These are phyloP conservation scores for Podila verticillata DNA, from an alignment of 192 early-diverging fungal genomes.

Conservation along the genomic window DNA sequence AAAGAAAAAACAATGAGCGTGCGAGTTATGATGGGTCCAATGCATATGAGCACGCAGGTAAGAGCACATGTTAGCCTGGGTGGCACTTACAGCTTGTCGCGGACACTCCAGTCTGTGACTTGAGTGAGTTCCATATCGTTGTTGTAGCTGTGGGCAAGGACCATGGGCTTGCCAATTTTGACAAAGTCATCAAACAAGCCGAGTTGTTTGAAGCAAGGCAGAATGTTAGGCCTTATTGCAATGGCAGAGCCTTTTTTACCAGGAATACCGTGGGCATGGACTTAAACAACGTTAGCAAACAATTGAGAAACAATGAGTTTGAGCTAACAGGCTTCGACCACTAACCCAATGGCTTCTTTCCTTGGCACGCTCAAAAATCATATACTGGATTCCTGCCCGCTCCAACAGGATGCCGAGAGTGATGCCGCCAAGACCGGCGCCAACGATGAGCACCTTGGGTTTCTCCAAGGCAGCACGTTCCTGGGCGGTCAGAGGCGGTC, in stretches of 20 bases:
- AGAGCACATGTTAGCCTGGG: not conserved
- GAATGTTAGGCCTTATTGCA: not conserved
- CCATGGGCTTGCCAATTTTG: not conserved
- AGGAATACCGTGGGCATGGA: not conserved
- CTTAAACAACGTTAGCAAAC: too few species aligned
- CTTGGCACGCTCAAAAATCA: not conserved
- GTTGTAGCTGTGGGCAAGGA: not conserved
- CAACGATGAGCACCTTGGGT: conserved; percentile 1
- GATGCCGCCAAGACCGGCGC: not conserved
- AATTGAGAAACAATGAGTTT: too few species aligned
- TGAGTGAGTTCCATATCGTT: not conserved
- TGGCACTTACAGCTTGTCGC: not conserved
- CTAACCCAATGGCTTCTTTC: not conserved
- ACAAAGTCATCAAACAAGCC: not conserved
- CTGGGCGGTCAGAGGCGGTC: too few species aligned
- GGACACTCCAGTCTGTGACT: not conserved
- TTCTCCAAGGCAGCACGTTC: not conserved
- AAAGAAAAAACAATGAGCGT: too few species aligned
- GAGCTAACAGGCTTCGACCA: too few species aligned
- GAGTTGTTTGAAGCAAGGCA: not conserved
- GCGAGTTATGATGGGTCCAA: not conserved
- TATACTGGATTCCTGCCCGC: not conserved
- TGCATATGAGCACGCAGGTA: not conserved
- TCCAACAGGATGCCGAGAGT: not conserved
- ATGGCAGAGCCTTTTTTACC: not conserved